Conservation (phyloP, 2,329 filamentous ascomycete genomes). For the Colletotrichum siamense region DNA sequence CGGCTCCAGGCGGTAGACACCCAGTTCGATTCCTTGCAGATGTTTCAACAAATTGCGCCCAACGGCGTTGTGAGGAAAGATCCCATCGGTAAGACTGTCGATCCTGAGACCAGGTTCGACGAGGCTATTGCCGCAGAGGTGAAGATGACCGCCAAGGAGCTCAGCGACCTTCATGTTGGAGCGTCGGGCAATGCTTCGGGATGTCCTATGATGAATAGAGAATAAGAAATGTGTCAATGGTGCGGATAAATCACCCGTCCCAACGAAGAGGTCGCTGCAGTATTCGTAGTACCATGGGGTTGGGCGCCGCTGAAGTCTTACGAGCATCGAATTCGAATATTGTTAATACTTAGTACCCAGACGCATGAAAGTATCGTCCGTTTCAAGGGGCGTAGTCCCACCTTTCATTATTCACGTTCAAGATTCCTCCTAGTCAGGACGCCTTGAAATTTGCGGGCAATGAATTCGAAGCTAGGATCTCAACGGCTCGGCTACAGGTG, state of each 20-base stretch:
- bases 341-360: neutral
- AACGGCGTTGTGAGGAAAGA: conserved; percentile 13
- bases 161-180: neutral
- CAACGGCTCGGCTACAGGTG: neutral
- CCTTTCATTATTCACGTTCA: neutral
- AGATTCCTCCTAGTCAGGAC: neutral
- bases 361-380: neutral
- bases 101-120: conserved; percentile 11
- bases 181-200: neutral
- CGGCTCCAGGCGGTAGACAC: conserved; percentile 65
- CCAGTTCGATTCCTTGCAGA: conserved; percentile 70
- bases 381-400: neutral
- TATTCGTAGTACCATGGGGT: neutral
- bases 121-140: neutral
- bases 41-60: conserved; percentile 66
- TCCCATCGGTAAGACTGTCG: neutral
- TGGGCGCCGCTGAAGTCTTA: neutral
- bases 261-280: neutral
- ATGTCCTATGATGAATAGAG: conserved; percentile 19
- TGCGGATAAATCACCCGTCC: neutral
- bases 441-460: neutral
- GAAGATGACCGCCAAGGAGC: neutral
- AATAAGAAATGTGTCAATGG: neutral
- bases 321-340: neutral
- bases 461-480: neutral